Evolutionary conservation across 805 yeast genomes (phyloP).

Genomic region (Kluyveromyces lactis): DNA sequence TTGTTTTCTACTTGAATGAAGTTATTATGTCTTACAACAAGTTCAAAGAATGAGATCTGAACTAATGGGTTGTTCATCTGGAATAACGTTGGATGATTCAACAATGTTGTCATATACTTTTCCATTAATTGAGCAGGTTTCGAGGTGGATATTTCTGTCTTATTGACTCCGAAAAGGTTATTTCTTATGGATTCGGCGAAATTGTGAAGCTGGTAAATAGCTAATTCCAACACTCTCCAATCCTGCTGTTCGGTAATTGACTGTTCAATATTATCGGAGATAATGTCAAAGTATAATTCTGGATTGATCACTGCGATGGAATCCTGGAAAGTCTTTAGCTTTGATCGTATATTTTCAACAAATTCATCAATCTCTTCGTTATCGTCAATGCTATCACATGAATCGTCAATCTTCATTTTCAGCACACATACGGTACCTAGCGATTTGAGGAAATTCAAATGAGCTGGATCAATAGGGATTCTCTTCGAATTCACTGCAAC

Average conservation of each 20-base stretch:
- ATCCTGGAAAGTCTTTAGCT: slow-evolving; percentile 75
- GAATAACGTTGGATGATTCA: slow-evolving; percentile 28
- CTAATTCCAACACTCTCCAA: slow-evolving; percentile 85
- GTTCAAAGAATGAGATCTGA: slow-evolving; percentile 75
- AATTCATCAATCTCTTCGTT: slow-evolving; percentile 74
- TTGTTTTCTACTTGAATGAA: slow-evolving; percentile 36
- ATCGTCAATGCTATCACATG: slow-evolving; percentile 60
- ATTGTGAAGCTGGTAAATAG: slow-evolving; percentile 71
- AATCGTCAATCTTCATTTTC: slow-evolving; percentile 76
- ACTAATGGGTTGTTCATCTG: slow-evolving; percentile 70
- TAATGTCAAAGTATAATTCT: slow-evolving; percentile 49
- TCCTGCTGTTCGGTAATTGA: slow-evolving; percentile 33
- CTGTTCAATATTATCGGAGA: slow-evolving; percentile 47
- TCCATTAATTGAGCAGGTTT: slow-evolving; percentile 47
- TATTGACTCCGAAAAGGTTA: slow-evolving; percentile 63
- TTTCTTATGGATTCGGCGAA: slow-evolving; percentile 74
- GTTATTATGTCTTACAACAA: slow-evolving; percentile 69
- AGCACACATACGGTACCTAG: slow-evolving; percentile 61
- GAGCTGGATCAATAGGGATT: slow-evolving; percentile 29
- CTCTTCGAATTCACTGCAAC: slow-evolving; percentile 29
- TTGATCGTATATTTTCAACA: slow-evolving; percentile 59
- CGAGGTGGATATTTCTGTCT: slow-evolving; percentile 54
- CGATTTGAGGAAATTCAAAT: slow-evolving; percentile 48
- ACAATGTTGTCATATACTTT: slow-evolving; percentile 22
- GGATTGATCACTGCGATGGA: slow-evolving; percentile 58